Percentiles rank a stretch among this genome's conserved stretches.
Evolutionary conservation across 164 flowering plant genomes (phyloP).

Genomic region (Aristolochia fimbriata): DNA sequence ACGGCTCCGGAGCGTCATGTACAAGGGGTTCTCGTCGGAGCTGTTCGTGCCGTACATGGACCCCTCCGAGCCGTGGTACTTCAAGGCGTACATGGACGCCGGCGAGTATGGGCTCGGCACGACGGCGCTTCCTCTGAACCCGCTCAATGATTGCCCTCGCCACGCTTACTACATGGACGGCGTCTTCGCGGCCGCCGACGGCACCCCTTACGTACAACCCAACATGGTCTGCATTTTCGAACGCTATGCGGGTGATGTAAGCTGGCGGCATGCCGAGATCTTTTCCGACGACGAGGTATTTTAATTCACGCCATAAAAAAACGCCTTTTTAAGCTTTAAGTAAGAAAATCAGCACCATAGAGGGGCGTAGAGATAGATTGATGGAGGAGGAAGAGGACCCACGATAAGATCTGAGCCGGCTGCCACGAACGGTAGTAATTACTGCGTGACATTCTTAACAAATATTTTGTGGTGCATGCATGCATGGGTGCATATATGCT

Average conservation of each 20-base stretch:
- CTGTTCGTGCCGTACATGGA: slow-evolving; percentile 80
- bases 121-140: slow-evolving; percentile 39
- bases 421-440: too few relatives aligned
- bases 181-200: slow-evolving; percentile 32
- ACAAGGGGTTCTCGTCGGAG: slow-evolving; percentile 62
- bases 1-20: slow-evolving; percentile 43
- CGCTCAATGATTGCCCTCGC: slow-evolving; percentile 60
- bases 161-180: slow-evolving; percentile 56
- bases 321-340: too few relatives aligned
- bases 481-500: too few relatives aligned
- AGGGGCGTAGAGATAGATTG: too few relatives aligned
- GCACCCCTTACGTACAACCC: slow-evolving; percentile 33
- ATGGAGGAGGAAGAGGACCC: too few relatives aligned
- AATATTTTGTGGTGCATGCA: too few relatives aligned
- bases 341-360: too few relatives aligned
- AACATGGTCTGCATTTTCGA: slow-evolving; percentile 56
- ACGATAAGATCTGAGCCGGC: too few relatives aligned
- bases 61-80: slow-evolving; percentile 52
- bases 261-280: slow-evolving; percentile 53
- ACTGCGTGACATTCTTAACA: too few relatives aligned
- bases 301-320: too few relatives aligned
- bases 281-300: slow-evolving; percentile 7
- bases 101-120: slow-evolving; percentile 66
- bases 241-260: slow-evolving; percentile 51
- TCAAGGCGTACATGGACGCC: slow-evolving; percentile 62